Base-by-base conservation (phyloP, 1,139 yeast genomes). In the Yamadazyma friedrichii region DNA sequence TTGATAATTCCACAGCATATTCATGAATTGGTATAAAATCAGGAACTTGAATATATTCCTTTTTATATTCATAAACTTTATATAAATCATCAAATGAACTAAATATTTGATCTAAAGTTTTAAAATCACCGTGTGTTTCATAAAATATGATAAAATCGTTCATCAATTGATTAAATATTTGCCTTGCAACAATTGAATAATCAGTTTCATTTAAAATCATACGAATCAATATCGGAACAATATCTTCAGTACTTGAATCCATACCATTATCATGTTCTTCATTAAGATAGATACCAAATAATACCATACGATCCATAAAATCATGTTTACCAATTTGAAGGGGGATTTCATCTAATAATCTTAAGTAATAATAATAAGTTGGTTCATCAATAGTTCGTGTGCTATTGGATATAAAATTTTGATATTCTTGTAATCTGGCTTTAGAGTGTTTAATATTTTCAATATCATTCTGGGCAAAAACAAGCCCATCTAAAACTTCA, bases 21-120 rank as follows among this genome's bases (percentile, higher is more conserved):
- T 71, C 70, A 26, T 70, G 68, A 33, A 71, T 50, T 12, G 44
- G 42, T 46, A 69, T 61, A 39, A 61, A 62, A 35, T 66, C 71
- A 1, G 76, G 76, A n/a, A 70, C 45, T 43, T 69, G 75, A 17
- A 42, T 56, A 42, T 69, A 69, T n/a, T 32, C 33, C 12, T 12
- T 11, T 12, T 31, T 31, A 11, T 26, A 12, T 20, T 20, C 24
- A 20, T 20, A 20, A 20, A 20, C 24, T 15, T 31, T 22, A 6
- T 13, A n/a, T 8, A 9, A 31, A 9, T 16, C 17, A 9, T 29
- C 15, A 12, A 35, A 20, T 6, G 11, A 6, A 3, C 15, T n/a
- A n/a, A 20, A 9, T 4, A 35, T 17, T n/a, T 29, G 12, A 15
- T 13, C 11, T 9, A 35, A 17, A 12, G 9, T 28, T 3, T 35